phyloP scores from a whole-genome alignment of 768 basidiomycete species.

The Boletus rubroflammeus region DNA sequence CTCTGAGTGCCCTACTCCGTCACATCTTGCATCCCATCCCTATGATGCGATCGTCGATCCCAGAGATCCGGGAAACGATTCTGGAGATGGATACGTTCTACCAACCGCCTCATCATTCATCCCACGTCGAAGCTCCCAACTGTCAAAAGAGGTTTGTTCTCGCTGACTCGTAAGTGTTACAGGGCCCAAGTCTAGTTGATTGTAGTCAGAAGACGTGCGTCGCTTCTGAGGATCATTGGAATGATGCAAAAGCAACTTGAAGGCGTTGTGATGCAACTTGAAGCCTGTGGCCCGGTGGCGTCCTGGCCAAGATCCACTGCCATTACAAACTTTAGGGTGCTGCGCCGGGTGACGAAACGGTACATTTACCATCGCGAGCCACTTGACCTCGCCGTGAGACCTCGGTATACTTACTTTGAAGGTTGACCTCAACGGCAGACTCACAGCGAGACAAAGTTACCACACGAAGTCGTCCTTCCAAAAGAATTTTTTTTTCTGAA shows the following conservation, averaged over 20 bases:
- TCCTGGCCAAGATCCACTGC: too few species aligned
- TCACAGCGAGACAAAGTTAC: neutral
- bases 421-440: neutral
- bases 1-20: slow-evolving; percentile 2
- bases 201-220: slow-evolving; percentile 11
- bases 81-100: slow-evolving; percentile 15
- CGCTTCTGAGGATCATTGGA: neutral
- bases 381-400: neutral
- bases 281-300: too few species aligned
- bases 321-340: neutral
- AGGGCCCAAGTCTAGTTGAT: too few species aligned
- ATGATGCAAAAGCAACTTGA: too few species aligned
- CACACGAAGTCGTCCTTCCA: neutral
- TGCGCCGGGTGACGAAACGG: too few species aligned
- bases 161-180: slow-evolving; percentile 13
- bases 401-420: neutral
- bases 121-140: neutral
- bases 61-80: slow-evolving; percentile 11
- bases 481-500: neutral
- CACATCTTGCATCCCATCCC: slow-evolving; percentile 13
- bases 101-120: neutral
- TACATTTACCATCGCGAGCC: too few species aligned
- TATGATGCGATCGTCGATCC: slow-evolving; percentile 10
- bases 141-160: neutral
- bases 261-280: too few species aligned